These are phyloP conservation scores for Astraeus odoratus DNA, from an alignment of 768 basidiomycete species.

Conservation along the genomic window DNA sequence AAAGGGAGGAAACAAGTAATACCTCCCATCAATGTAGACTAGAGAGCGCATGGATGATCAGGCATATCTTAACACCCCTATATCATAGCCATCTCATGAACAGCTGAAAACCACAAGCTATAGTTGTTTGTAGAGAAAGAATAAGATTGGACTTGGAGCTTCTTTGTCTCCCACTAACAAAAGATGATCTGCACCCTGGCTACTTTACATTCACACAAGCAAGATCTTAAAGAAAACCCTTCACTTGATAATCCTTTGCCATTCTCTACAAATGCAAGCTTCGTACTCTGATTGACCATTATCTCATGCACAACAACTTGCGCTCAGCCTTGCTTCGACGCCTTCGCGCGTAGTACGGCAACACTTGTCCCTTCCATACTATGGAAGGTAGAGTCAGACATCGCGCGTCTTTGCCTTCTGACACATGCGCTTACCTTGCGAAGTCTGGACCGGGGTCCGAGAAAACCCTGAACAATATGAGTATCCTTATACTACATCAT, in stretches of 20 bases:
- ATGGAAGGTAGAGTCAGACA: not conserved
- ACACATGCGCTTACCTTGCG: conserved; percentile 15
- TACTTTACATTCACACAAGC: no score
- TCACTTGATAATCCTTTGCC: no score
- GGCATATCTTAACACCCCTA: no score
- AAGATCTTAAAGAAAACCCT: no score
- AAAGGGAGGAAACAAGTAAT: conserved; percentile 46
- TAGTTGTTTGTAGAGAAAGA: no score
- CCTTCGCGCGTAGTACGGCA: not conserved
- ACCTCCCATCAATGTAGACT: conserved; percentile 53
- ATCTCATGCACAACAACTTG: not conserved
- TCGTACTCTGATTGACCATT: no score
- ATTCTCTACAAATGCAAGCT: no score
- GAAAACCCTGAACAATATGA: conserved; percentile 14
- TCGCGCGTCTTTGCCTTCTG: not conserved
- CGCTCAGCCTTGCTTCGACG: conserved; percentile 19
- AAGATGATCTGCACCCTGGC: no score
- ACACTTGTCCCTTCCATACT: conserved; percentile 14
- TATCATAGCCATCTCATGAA: no score
- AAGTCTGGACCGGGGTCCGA: conserved; percentile 20
- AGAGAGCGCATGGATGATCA: conserved; percentile 5
- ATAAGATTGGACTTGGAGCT: no score
- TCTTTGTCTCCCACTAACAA: no score
- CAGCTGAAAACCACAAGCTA: no score
- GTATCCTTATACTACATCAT: not conserved